Evolutionary conservation across 2,329 filamentous ascomycete genomes (phyloP).

Genomic region (Periconia digitata): DNA sequence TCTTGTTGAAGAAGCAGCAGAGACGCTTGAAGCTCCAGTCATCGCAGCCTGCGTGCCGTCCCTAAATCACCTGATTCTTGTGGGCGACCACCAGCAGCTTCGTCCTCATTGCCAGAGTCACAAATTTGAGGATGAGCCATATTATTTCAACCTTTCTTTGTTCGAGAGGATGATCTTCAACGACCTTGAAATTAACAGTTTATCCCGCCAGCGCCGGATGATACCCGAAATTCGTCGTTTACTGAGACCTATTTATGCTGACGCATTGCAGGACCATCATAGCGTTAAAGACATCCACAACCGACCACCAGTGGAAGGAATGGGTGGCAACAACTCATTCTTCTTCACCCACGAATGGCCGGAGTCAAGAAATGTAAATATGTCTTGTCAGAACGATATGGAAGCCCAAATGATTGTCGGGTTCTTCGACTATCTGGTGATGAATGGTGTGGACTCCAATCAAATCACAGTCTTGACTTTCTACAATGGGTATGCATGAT

Average conservation of each 20-base stretch:
- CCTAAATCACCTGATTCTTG: slow-evolving; percentile 65
- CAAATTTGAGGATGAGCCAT: slow-evolving; percentile 62
- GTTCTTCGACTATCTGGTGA: slow-evolving; percentile 71
- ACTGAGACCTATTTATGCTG: slow-evolving; percentile 62
- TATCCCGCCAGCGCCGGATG: slow-evolving; percentile 73
- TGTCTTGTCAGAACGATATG: slow-evolving; percentile 67
- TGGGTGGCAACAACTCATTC: slow-evolving; percentile 62
- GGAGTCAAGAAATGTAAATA: slow-evolving; percentile 64
- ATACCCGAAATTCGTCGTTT: slow-evolving; percentile 66
- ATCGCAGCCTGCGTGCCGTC: slow-evolving; percentile 62
- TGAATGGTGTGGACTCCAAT: slow-evolving; percentile 61
- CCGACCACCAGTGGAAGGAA: slow-evolving; percentile 60
- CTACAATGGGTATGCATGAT: too few species aligned
- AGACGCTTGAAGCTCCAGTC: slow-evolving; percentile 69
- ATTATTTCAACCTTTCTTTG: slow-evolving; percentile 70
- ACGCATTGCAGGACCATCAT: slow-evolving; percentile 58
- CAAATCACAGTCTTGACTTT: slow-evolving; percentile 83
- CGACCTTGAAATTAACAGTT: slow-evolving; percentile 62
- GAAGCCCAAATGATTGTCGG: slow-evolving; percentile 77
- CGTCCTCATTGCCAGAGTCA: slow-evolving; percentile 67
- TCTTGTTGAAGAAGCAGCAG: slow-evolving; percentile 78
- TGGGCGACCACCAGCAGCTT: slow-evolving; percentile 82
- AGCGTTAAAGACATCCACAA: slow-evolving; percentile 51
- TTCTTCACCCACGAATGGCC: slow-evolving; percentile 67
- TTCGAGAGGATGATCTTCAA: slow-evolving; percentile 78